Conservation (phyloP, 805 yeast species). For the Ogataea philodendri region DNA sequence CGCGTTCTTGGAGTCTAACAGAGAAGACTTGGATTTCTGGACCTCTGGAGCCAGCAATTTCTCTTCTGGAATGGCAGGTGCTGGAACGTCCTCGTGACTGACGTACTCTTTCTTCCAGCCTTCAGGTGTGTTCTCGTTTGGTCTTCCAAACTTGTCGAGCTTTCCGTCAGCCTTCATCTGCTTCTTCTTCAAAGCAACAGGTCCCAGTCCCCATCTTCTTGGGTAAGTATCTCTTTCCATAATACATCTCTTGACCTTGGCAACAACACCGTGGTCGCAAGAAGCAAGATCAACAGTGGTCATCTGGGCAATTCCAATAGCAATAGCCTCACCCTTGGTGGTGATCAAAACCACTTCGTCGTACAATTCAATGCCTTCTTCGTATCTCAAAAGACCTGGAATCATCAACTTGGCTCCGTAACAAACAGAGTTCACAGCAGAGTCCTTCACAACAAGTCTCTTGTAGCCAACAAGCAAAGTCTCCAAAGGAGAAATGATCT, state of each 20-base stretch:
- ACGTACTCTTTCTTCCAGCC: slow-evolving; percentile 87
- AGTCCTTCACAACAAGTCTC: slow-evolving; percentile 87
- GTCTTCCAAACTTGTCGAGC: slow-evolving; percentile 92
- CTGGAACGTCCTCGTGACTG: slow-evolving; percentile 61
- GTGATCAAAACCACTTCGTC: slow-evolving; percentile 98
- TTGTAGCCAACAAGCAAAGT: slow-evolving; percentile 91
- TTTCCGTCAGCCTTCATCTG: slow-evolving; percentile 96
- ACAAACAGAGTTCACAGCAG: slow-evolving; percentile 97
- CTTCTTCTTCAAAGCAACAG: slow-evolving; percentile 97
- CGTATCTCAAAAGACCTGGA: slow-evolving; percentile 96
- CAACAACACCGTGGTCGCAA: slow-evolving; percentile 98
- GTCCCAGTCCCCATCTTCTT: slow-evolving; percentile 99
- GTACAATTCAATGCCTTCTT: slow-evolving; percentile 93
- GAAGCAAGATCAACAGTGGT: slow-evolving; percentile 94
- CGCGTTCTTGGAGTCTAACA: slow-evolving; percentile 36
- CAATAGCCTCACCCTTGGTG: slow-evolving; percentile 99
- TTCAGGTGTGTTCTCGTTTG: slow-evolving; percentile 90
- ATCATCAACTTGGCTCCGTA: slow-evolving; percentile 99
- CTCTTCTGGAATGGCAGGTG: slow-evolving; percentile 57
- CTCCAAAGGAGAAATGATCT: slow-evolving; percentile 92
- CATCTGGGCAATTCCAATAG: slow-evolving; percentile 98
- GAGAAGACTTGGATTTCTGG: slow-evolving; percentile 47
- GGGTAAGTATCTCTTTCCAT: slow-evolving; percentile 99
- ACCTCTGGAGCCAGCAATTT: slow-evolving; percentile 42
- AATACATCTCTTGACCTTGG: slow-evolving; percentile 97